Percentiles rank a stretch among this genome's conserved stretches.
Conservation (phyloP, 2,329 filamentous ascomycete species). For the Pestalotiopsis sp. region DNA sequence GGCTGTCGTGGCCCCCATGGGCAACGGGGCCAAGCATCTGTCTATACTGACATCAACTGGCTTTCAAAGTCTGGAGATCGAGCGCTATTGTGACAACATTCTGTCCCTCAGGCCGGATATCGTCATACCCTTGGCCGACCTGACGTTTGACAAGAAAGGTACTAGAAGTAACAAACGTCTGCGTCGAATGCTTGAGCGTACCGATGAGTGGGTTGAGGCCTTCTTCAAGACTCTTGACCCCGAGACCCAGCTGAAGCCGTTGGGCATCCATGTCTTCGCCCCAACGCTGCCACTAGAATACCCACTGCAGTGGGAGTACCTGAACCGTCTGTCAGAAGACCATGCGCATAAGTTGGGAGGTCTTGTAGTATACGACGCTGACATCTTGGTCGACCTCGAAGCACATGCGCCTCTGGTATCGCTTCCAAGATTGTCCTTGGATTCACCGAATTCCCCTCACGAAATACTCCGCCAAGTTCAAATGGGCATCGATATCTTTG, state of each 20-base stretch:
- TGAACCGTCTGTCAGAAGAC: conserved; percentile 69
- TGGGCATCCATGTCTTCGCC: conserved; percentile 53
- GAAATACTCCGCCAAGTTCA: conserved; percentile 76
- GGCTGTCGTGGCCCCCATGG: conserved; percentile 68
- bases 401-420: conserved; percentile 51
- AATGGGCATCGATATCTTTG: conserved; percentile 78
- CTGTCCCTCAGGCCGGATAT: conserved; percentile 76
- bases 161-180: conserved; percentile 69
- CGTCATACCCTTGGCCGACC: conserved; percentile 75
- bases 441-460: conserved; percentile 60
- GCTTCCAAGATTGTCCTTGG: conserved; percentile 75
- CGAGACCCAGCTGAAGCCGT: conserved; percentile 27
- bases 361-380: conserved; percentile 77
- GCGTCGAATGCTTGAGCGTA: conserved; percentile 82
- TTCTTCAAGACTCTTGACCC: conserved; percentile 52
- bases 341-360: conserved; percentile 59
- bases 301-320: conserved; percentile 76
- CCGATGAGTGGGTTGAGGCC: conserved; percentile 76
- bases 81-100: conserved; percentile 68
- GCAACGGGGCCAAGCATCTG: conserved; percentile 70
- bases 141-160: conserved; percentile 48
- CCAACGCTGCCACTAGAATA: conserved; percentile 75
- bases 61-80: conserved; percentile 68
- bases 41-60: conserved; percentile 85
- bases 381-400: conserved; percentile 67